phyloP scores from a whole-genome alignment of 2,329 filamentous ascomycete genomes.

The Talaromyces islandicus region DNA sequence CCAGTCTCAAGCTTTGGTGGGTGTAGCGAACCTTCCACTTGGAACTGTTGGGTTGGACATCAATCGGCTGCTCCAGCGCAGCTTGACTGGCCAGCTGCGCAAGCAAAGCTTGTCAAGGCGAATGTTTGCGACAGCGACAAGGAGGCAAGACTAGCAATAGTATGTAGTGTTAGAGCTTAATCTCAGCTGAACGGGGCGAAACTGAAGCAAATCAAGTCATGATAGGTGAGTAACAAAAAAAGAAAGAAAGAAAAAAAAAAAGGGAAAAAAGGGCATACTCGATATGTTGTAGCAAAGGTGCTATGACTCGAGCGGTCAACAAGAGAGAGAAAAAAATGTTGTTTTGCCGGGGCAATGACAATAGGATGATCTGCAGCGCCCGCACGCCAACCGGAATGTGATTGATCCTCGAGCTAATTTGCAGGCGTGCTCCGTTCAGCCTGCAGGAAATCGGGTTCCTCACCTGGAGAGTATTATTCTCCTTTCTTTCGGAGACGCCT shows the following conservation, averaged over 20 bases:
- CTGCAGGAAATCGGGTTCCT: background rate
- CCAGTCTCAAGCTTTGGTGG: background rate
- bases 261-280: background rate
- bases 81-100: background rate
- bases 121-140: background rate
- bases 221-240: background rate
- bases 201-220: background rate
- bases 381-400: conserved; percentile 8
- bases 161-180: background rate
- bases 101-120: background rate
- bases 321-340: conserved; percentile 1
- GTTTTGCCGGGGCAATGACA: background rate
- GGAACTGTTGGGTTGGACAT: background rate
- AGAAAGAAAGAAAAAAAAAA: background rate
- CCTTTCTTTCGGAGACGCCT: background rate
- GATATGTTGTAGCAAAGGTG: background rate
- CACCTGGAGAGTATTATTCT: background rate
- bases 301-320: background rate
- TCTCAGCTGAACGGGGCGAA: no score
- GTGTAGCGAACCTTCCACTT: background rate
- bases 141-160: background rate
- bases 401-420: background rate
- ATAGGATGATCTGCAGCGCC: conserved; percentile 2
- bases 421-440: background rate
- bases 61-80: background rate